Conservation (phyloP, 2,329 filamentous ascomycete genomes). For the Hortaea werneckii region DNA sequence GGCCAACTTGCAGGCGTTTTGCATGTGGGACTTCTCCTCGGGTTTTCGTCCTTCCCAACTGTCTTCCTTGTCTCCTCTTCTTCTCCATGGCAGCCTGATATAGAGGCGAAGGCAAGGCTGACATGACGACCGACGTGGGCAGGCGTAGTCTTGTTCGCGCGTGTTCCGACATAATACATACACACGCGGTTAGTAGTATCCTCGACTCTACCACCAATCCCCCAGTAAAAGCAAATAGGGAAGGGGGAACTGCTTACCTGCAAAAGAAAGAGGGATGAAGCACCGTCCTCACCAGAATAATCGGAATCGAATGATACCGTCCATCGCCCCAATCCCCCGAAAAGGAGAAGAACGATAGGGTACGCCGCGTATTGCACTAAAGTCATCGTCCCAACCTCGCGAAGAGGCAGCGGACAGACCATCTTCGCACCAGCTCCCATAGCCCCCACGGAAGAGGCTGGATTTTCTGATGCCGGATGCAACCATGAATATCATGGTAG, state of each 20-base stretch:
- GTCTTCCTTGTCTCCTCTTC: no score
- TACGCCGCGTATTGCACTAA: slow-evolving; percentile 95
- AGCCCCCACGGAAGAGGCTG: slow-evolving; percentile 48
- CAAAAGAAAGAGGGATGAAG: slow-evolving; percentile 47
- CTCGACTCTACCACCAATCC: slow-evolving; percentile 2
- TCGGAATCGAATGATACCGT: slow-evolving; percentile 80
- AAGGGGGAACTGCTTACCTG: slow-evolving; percentile 4
- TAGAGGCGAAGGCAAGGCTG: no score
- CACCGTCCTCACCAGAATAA: slow-evolving; percentile 77
- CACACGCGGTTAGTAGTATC: slow-evolving; percentile 14
- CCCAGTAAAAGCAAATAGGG: not conserved
- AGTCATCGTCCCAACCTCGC: slow-evolving; percentile 45
- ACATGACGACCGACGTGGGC: no score
- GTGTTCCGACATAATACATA: no score
- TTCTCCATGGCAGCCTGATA: no score
- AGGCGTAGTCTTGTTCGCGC: no score
- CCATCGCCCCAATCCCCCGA: slow-evolving; percentile 28
- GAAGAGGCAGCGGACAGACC: slow-evolving; percentile 51
- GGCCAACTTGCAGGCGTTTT: no score
- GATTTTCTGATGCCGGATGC: slow-evolving; percentile 88
- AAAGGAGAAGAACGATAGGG: slow-evolving; percentile 27
- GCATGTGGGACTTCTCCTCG: no score
- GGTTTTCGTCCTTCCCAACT: no score
- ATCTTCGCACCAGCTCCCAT: slow-evolving; percentile 95
- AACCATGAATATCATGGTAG: slow-evolving; percentile 70